phyloP scores from a whole-genome alignment of 169 alveolate genomes.

The Neospora caninum region DNA sequence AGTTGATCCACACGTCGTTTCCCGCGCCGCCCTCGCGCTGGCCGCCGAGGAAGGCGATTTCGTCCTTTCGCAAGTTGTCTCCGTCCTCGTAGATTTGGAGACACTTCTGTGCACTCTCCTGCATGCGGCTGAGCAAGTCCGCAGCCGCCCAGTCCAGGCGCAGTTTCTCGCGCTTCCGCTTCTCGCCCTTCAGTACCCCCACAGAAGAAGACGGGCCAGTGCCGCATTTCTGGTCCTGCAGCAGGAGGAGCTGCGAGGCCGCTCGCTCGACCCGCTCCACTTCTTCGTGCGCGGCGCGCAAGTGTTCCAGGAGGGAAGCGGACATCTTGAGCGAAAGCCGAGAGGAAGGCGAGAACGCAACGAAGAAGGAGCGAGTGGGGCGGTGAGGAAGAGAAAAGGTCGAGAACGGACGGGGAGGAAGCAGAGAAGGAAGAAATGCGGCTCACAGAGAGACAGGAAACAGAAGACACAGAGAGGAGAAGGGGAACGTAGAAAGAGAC shows the following conservation, averaged over 20 bases:
- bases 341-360: background rate
- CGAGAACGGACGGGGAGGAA: background rate
- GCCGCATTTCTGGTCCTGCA: constrained; percentile 33
- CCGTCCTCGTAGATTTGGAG: constrained; percentile 4
- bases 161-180: constrained; percentile 20
- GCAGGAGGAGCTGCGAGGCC: constrained; percentile 37
- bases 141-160: constrained; percentile 32
- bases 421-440: background rate
- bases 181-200: background rate
- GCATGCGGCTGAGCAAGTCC: constrained; percentile 19
- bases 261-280: constrained; percentile 44
- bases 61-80: constrained; percentile 19
- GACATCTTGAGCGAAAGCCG: constrained; percentile 14
- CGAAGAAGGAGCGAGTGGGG: background rate
- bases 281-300: constrained; percentile 58
- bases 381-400: background rate
- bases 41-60: background rate
- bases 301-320: constrained; percentile 36
- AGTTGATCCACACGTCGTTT: constrained; percentile 49
- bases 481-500: background rate
- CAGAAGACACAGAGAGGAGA: constrained; percentile 3
- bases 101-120: background rate
- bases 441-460: background rate
- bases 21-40: constrained; percentile 21
- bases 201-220: background rate